Evolutionary conservation across 371 early-diverging fungal species (phyloP).

Genomic region (Syncephalis plumigaleata): DNA sequence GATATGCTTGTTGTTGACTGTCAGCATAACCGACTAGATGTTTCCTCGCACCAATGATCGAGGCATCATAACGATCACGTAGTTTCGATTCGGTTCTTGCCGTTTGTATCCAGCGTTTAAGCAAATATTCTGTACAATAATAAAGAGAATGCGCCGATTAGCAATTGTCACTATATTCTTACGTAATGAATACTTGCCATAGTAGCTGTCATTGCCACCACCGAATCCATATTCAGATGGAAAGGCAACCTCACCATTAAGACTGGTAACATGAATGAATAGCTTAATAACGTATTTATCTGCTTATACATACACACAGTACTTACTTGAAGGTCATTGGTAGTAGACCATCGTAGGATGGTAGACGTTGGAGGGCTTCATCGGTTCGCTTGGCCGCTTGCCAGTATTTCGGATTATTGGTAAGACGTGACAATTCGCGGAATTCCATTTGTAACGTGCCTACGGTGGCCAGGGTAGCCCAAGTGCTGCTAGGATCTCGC

Average conservation of each 20-base stretch:
- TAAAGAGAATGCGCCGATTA: not conserved
- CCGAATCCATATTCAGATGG: constrained; percentile 31
- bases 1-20: constrained; percentile 35
- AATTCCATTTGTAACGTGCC: constrained; percentile 82
- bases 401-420: constrained; percentile 50
- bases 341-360: constrained; percentile 48
- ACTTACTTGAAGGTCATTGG: constrained; percentile 26
- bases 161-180: not conserved
- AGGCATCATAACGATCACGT: constrained; percentile 45
- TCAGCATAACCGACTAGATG: constrained; percentile 44
- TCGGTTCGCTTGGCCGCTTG: constrained; percentile 47
- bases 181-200: constrained; percentile 11
- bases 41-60: constrained; percentile 49
- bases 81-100: constrained; percentile 38
- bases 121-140: constrained; percentile 41
- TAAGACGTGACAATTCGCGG: constrained; percentile 61
- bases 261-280: too few species aligned
- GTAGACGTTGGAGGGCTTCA: constrained; percentile 26
- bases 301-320: too few species aligned
- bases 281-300: too few species aligned
- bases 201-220: constrained; percentile 78
- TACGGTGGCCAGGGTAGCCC: constrained; percentile 44
- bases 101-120: constrained; percentile 73
- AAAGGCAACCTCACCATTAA: too few species aligned
- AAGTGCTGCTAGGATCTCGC: constrained; percentile 32